Evolutionary conservation across 495 filamentous ascomycete genomes (phyloP), one percentile per base, ranked within the genome.

Genomic region (Neurospora tetrasperma): DNA sequence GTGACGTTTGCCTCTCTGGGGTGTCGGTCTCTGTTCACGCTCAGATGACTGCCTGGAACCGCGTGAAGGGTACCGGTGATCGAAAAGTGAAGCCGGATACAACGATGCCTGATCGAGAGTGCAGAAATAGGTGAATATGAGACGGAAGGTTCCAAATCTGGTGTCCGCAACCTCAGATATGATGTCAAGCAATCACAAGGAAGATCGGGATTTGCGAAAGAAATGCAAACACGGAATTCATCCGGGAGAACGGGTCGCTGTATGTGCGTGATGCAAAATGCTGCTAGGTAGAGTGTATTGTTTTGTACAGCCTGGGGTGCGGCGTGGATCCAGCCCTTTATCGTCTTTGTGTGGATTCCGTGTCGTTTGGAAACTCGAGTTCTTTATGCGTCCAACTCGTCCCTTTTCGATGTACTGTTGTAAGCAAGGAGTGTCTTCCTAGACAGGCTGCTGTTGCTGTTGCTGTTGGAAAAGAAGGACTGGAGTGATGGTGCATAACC

Each of bases 281-380:
- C 27, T 66, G 54, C 12, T 66, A 66, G 16, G 27, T 66, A 66
- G 54, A 66, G 54, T 66, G 54, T 66, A 66, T 66, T 66, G 54
- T 66, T 66, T 14, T 35, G 54, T 62, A 62, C 69, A 46, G 72
- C 31, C 40, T 70, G 18, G 71, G 70, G 42, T 44, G 59, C 16
- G 70, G 62, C 39, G 35, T 70, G 62, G 73, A 74, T 72, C 73
- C 59, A 69, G 71, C 72, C 70, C 70, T 69, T 72, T 69, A 66
- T 66, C 14, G 54, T 66, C 54, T 66, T 66, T 35, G 54, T 66
- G 35, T 7, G 35, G 35, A 18, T 66, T 66, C 54, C 54, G 27
- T 16, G 23, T 62, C 27, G 54, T 31, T 62, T 62, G 54, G 54
- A 62, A 62, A 35, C 54, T 31, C 27, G 31, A 66, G 54, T 66